phyloP scores from a whole-genome alignment of 2,329 filamentous ascomycete genomes.

The Didymella exigua region DNA sequence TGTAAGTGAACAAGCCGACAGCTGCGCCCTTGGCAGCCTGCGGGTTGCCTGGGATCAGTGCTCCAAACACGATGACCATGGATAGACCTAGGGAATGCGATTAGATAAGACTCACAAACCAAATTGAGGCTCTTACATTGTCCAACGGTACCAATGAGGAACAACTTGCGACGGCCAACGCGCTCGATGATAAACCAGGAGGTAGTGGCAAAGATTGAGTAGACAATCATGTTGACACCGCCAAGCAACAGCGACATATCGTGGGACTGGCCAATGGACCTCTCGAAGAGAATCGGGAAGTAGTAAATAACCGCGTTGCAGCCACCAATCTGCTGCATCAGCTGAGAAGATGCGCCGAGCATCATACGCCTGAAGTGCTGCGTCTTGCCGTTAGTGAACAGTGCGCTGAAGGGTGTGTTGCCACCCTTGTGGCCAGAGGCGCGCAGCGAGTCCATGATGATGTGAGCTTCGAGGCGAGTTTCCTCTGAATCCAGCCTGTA shows the following conservation, averaged over 20 bases:
- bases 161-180: slow-evolving; percentile 56
- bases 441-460: slow-evolving; percentile 66
- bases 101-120: too few relatives aligned
- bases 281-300: slow-evolving; percentile 50
- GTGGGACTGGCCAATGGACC: slow-evolving; percentile 57
- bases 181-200: slow-evolving; percentile 71
- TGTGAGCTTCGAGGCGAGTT: slow-evolving; percentile 65
- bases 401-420: slow-evolving; percentile 55
- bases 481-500: slow-evolving; percentile 59
- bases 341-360: slow-evolving; percentile 60
- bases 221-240: slow-evolving; percentile 62
- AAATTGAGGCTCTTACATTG: slow-evolving; percentile 42
- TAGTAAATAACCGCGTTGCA: slow-evolving; percentile 54
- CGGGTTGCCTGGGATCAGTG: slow-evolving; percentile 43
- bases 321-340: slow-evolving; percentile 40
- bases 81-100: slow-evolving; percentile 49
- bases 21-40: slow-evolving; percentile 53
- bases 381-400: slow-evolving; percentile 67
- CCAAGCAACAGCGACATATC: slow-evolving; percentile 53
- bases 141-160: slow-evolving; percentile 53
- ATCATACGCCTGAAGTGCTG: slow-evolving; percentile 70
- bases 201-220: slow-evolving; percentile 60
- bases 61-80: slow-evolving; percentile 54
- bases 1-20: slow-evolving; percentile 70
- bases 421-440: slow-evolving; percentile 50